Base-by-base conservation (phyloP, 805 yeast genomes). In the Pichia rugopelliculosa region DNA sequence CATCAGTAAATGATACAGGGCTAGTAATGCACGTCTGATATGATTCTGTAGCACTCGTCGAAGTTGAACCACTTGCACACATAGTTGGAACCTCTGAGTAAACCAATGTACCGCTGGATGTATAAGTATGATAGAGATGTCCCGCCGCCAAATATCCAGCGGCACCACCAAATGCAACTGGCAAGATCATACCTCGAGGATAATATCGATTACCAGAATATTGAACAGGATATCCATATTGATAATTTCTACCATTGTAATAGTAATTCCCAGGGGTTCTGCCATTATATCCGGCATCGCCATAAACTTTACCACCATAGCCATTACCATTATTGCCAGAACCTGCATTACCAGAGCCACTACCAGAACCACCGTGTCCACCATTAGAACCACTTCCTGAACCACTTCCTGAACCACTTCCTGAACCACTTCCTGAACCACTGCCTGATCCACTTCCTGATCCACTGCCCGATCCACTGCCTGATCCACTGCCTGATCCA, bases 121-220 rank as follows among this genome's bases (percentile, higher is more conserved):
- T 41, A 37, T 52, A 49, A 6, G 54, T 52, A 15, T 49, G 51
- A 26, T 52, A 52, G 13, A 46, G 24, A 36, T 49, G 54, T 11
- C 49, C 48, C 1, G 37, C 46, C 8, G 36, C 12, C 13, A 52
- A 30, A 7, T 36, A 44, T 5, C 36, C 41, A 10, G 34, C 52
- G 6, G 42, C 54, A 18, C 42, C 45, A 13, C 47, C 51, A 25
- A 23, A 47, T 3, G 30, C 47, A 4, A 46, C 39, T 13, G 51
- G 53, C 20, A 47, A 18, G 12, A 52, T 33, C 10, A 52, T 6
- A 4, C 54, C 54, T 6, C 44, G 39, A n/a, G 54, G 54, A n/a
- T 48, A 51, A 15, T 37, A 41, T 21, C 25, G n/a, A 21, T 45
- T 45, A 12, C 46, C 47, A 9, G 39, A 26, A 36, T 45, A 50